Conservation (phyloP, 164 flowering plant species). For the Chloranthus sessilifolius region DNA sequence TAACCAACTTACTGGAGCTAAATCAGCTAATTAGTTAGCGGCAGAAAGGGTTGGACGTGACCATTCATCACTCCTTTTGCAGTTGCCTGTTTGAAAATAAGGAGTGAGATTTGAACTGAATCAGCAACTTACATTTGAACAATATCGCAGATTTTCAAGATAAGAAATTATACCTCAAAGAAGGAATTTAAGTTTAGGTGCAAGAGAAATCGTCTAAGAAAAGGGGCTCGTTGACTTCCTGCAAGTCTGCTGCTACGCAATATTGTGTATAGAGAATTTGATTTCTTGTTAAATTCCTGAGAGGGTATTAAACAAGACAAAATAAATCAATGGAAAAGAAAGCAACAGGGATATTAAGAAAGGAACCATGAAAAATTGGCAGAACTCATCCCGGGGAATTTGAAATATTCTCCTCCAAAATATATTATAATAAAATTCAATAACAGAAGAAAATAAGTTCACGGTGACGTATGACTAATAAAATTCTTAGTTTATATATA, state of each 20-base stretch:
- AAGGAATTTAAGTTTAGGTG: conserved; percentile 90
- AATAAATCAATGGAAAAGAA: background rate
- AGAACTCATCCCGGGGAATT: too few species aligned
- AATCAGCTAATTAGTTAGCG: too few species aligned
- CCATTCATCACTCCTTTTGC: conserved; percentile 90
- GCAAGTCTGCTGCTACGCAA: conserved; percentile 93
- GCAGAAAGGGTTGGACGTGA: too few species aligned
- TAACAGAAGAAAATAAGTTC: too few species aligned
- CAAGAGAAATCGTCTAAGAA: conserved; percentile 81
- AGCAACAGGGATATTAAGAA: too few species aligned
- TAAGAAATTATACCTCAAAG: conserved; percentile 70
- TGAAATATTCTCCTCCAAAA: too few species aligned
- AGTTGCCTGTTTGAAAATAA: conserved; percentile 56
- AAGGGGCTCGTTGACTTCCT: conserved; percentile 97
- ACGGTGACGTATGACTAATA: too few species aligned
- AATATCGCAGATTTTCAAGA: background rate
- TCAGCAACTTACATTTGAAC: background rate
- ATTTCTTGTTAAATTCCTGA: conserved; percentile 98
- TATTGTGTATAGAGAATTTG: conserved; percentile 95
- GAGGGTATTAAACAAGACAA: background rate
- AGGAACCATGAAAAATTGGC: too few species aligned
- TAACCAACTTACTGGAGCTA: too few species aligned
- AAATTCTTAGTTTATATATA: too few species aligned
- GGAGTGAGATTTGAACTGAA: conserved; percentile 2
- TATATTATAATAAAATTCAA: too few species aligned